Evolutionary conservation across 352 stramenopile species (phyloP), one percentile per base, ranked within the genome.

Genomic region (Phytophthora europaea): DNA sequence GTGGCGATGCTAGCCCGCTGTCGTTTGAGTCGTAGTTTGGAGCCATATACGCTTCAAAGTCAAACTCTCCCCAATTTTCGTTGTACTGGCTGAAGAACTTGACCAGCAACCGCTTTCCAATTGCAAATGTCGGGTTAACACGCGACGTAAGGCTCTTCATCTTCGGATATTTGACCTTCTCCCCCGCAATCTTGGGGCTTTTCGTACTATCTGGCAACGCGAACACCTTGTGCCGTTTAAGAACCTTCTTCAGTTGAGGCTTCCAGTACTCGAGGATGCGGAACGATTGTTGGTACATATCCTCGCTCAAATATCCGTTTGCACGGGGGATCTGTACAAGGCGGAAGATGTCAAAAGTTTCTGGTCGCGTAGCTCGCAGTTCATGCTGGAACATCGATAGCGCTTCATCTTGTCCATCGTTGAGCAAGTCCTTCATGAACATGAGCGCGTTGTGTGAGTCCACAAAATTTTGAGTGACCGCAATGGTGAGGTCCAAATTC

Each of bases 381-480:
- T 77, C 61, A 45, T 91, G 70, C 62, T 92, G 84, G 22, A 95
- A 75, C 48, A 82, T 72, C 7, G 75, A 67, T 10, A 96, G 70
- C 2, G 80, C 75, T 18, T 94, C 81, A 59, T 91, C 79, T 55
- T 94, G 77, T 28, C 83, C 78, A 61, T 94, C 84, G 33, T 83
- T 70, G 1, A 94, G 67, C 52, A 95, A 53, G 33, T 95, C 89
- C 23, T 94, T 83, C 38, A 88, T 78, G 52, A 97, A 97, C 67
- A 82, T 76, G 8, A 90, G 34, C 7, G 89, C 60, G 68, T 97
- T 97, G 70, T 94, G 83, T n/a, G 88, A 88, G 69, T 97, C 87
- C 50, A 97, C 87, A 67, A 98, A 98, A 72, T 99, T 99, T 65
- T 99, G 95, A 2, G 97, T 99, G 51, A 99, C 89, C 6, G 97